Conservation (phyloP, 495 filamentous ascomycete species). For the Aspergillus hancockii region DNA sequence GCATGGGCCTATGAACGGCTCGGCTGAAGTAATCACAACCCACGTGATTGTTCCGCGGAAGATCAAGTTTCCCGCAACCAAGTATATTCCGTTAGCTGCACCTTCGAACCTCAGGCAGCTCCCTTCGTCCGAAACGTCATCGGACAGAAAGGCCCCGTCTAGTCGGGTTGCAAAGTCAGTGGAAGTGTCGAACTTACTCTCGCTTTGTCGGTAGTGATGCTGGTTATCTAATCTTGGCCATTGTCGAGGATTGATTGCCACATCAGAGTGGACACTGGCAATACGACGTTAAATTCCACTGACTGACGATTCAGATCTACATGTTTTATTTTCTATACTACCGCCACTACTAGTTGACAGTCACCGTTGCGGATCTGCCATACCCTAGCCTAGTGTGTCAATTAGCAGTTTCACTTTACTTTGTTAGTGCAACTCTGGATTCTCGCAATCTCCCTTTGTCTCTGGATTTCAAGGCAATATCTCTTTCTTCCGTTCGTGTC, state of each 20-base stretch:
- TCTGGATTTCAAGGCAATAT: neutral
- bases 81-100: neutral
- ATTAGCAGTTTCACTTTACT: too few species aligned
- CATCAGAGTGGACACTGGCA: neutral
- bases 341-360: neutral
- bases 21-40: slow-evolving; percentile 3
- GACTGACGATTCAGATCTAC: neutral
- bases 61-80: slow-evolving; percentile 17
- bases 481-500: neutral
- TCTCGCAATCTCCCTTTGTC: neutral
- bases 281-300: neutral
- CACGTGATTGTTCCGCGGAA: slow-evolving; percentile 18
- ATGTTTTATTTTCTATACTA: neutral
- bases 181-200: neutral
- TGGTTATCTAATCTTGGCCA: neutral
- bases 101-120: slow-evolving; percentile 15
- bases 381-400: neutral
- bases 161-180: slow-evolving; percentile 1
- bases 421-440: neutral
- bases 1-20: neutral
- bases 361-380: neutral
- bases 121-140: slow-evolving; percentile 47
- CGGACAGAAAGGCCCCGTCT: slow-evolving; percentile 4
- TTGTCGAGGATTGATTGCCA: neutral
- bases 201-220: neutral